Percentiles rank a stretch among this genome's conserved stretches.
Conservation (phyloP, 1,284 basidiomycete species). For the Meira miltonrushii region DNA sequence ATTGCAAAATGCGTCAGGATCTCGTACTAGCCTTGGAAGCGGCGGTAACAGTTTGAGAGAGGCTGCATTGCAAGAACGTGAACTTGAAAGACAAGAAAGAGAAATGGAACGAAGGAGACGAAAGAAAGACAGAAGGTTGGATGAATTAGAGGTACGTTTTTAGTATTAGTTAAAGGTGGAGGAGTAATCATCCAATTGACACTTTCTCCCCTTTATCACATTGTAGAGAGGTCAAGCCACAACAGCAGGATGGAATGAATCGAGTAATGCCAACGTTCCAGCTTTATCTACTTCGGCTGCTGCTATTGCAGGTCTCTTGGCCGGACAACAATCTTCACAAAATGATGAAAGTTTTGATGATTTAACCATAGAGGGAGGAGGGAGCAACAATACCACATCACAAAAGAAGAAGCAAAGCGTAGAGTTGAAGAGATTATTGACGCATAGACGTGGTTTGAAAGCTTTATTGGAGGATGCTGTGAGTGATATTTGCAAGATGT, state of each 20-base stretch:
- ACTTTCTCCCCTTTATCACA: background rate
- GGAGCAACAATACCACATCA: background rate
- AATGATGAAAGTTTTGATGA: constrained; percentile 1
- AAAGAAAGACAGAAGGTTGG: constrained; percentile 12
- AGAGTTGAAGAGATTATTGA: constrained; percentile 14
- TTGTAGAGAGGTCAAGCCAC: constrained; percentile 7
- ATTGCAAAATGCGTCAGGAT: too few species aligned
- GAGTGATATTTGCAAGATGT: constrained; percentile 1
- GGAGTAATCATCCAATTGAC: background rate
- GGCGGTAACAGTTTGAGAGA: too few species aligned
- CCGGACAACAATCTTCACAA: constrained; percentile 4
- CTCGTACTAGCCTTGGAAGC: too few species aligned
- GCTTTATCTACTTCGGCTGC: constrained; percentile 11
- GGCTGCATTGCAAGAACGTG: background rate
- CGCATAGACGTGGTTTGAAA: constrained; percentile 12
- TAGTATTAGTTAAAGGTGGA: background rate
- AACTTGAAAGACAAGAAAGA: constrained; percentile 10
- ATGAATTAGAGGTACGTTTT: constrained; percentile 16
- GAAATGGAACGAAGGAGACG: constrained; percentile 8
- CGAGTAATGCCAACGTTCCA: constrained; percentile 1
- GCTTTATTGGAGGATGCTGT: constrained; percentile 16
- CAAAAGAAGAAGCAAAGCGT: constrained; percentile 14
- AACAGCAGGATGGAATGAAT: background rate
- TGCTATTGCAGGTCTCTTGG: constrained; percentile 2
- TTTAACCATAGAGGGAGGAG: background rate